Percentiles rank a stretch among this genome's conserved stretches.
Evolutionary conservation across 2,329 filamentous ascomycete genomes (phyloP).

Genomic region (Tricladium varicosporioides): DNA sequence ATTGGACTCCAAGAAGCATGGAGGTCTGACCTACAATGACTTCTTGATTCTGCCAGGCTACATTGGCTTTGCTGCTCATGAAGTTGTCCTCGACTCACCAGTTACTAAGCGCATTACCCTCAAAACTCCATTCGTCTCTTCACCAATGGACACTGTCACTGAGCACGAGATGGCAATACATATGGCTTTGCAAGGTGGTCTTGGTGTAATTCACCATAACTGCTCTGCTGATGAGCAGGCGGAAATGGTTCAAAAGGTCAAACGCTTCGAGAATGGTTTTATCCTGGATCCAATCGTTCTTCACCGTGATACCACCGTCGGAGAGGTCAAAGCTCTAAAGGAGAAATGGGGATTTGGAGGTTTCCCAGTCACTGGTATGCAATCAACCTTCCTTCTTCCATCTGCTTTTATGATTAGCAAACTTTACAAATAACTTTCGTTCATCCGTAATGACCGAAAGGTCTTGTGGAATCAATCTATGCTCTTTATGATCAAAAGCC

Average conservation of each 20-base stretch:
- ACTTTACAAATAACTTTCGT: constrained; percentile 97
- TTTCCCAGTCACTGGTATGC: constrained; percentile 96
- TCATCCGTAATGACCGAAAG: constrained; percentile 93
- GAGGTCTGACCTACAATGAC: constrained; percentile 97
- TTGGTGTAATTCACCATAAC: constrained; percentile 98
- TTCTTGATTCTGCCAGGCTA: constrained; percentile 96
- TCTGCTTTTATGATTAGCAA: constrained; percentile 73
- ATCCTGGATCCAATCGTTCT: constrained; percentile 95
- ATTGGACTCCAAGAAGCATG: constrained; percentile 86
- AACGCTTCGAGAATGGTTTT: constrained; percentile 99
- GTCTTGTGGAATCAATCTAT: constrained; percentile 75
- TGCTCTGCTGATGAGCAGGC: constrained; percentile 97
- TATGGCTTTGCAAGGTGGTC: constrained; percentile 83
- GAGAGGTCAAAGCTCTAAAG: constrained; percentile 87
- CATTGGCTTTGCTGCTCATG: constrained; percentile 94
- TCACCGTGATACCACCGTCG: constrained; percentile 80
- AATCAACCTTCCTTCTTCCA: constrained; percentile 18
- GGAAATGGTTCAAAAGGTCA: constrained; percentile 98
- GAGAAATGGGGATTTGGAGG: constrained; percentile 98
- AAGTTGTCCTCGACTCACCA: constrained; percentile 83
- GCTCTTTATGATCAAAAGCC: constrained; percentile 42
- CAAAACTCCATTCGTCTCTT: constrained; percentile 96
- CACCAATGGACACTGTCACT: constrained; percentile 99
- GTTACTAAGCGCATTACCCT: constrained; percentile 93
- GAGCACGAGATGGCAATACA: constrained; percentile 99